phyloP scores from a whole-genome alignment of 1,139 yeast genomes.

The Kurtzmaniella quercitrusa region DNA sequence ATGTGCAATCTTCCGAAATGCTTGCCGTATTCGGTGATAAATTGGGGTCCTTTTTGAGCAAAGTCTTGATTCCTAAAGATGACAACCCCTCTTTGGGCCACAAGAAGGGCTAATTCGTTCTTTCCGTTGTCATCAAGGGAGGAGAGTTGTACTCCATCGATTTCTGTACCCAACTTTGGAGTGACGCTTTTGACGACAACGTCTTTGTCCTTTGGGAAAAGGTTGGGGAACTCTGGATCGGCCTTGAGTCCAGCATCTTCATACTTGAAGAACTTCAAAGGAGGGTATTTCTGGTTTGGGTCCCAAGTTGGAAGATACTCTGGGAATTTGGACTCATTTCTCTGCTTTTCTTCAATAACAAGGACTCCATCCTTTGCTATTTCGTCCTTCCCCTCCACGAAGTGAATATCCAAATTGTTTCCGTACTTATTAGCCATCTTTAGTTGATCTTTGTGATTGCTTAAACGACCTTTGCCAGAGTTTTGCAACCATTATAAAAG shows the following conservation, averaged over 20 bases:
- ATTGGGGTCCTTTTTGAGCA: conserved; percentile 51
- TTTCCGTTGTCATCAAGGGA: conserved; percentile 47
- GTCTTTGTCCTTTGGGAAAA: conserved; percentile 38
- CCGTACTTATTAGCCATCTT: conserved; percentile 20
- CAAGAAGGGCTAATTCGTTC: conserved; percentile 61
- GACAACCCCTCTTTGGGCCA: conserved; percentile 65
- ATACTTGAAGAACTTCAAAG: conserved; percentile 45
- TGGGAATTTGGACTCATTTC: conserved; percentile 22
- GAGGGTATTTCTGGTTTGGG: conserved; percentile 36
- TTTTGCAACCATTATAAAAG: conserved; percentile 1
- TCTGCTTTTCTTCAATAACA: conserved; percentile 22
- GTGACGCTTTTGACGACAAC: conserved; percentile 38
- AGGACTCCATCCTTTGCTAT: conserved; percentile 35
- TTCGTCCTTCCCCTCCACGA: conserved; percentile 35
- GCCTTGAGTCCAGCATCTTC: conserved; percentile 55
- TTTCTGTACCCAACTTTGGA: conserved; percentile 66
- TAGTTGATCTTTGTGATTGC: not conserved
- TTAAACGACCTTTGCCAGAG: not conserved
- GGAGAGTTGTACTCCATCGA: conserved; percentile 56
- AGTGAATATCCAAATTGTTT: conserved; percentile 37
- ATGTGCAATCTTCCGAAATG: conserved; percentile 68
- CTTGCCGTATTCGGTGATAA: conserved; percentile 50
- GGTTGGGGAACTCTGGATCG: conserved; percentile 48
- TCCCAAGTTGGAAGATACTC: conserved; percentile 52
- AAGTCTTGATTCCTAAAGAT: conserved; percentile 66